A percentile compares a stretch with the other conserved stretches of the same genome.
These are phyloP conservation scores for Hygrophoropsis aurantiaca DNA, from an alignment of 768 basidiomycete genomes.

Conservation along the genomic window DNA sequence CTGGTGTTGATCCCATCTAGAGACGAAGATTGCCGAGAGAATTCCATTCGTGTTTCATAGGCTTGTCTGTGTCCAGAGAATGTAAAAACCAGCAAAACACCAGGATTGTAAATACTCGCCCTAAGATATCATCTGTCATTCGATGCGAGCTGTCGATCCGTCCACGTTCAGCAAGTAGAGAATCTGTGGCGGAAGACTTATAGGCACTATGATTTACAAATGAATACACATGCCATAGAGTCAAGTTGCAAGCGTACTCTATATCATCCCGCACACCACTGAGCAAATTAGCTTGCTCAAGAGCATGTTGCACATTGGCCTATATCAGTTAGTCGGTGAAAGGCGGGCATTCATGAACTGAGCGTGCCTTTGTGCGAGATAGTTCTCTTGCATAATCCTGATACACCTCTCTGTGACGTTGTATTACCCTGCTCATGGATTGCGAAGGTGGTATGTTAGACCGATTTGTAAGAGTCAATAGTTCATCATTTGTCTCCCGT, in stretches of 20 bases:
- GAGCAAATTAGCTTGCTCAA: constrained; percentile 86
- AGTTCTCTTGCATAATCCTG: constrained; percentile 87
- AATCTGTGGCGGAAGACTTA: constrained; percentile 85
- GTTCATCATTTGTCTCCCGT: constrained; percentile 81
- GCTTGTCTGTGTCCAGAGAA: constrained; percentile 70
- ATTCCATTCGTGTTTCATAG: constrained; percentile 94
- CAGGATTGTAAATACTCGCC: constrained; percentile 48
- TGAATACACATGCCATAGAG: neutral
- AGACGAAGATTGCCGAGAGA: constrained; percentile 75
- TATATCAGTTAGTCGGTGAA: constrained; percentile 21
- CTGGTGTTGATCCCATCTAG: constrained; percentile 79
- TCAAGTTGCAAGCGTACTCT: constrained; percentile 55
- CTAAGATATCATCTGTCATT: constrained; percentile 91
- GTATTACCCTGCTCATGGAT: constrained; percentile 85
- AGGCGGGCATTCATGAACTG: neutral
- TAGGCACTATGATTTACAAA: constrained; percentile 69
- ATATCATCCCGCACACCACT: constrained; percentile 94
- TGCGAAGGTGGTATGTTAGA: constrained; percentile 72
- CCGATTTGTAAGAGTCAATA: constrained; percentile 64
- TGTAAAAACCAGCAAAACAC: neutral
- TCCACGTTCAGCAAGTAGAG: constrained; percentile 82
- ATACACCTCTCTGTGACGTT: constrained; percentile 87
- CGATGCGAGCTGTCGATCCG: constrained; percentile 90
- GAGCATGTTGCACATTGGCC: constrained; percentile 78
- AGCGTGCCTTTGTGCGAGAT: constrained; percentile 78